Evolutionary conservation across 768 basidiomycete genomes (phyloP).

Genomic region (Serpula lacrymans): DNA sequence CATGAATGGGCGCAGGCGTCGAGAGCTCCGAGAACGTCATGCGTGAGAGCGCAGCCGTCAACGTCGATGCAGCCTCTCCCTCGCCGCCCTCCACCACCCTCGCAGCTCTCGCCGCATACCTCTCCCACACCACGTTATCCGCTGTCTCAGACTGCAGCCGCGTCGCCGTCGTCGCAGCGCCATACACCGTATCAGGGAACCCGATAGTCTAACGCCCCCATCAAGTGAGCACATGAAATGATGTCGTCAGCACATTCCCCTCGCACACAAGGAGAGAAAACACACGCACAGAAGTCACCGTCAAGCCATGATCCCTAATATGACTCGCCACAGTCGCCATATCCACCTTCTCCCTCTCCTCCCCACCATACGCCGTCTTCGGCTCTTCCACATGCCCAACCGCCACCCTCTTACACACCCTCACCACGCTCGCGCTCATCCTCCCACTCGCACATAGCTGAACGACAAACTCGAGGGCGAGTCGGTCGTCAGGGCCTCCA

Average conservation of each 20-base stretch:
- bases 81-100: constrained; percentile 3
- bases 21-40: constrained; percentile 58
- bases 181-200: constrained; percentile 71
- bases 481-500: constrained; percentile 90
- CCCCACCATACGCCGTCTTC: constrained; percentile 22
- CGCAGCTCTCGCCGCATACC: constrained; percentile 39
- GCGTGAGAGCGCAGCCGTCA: constrained; percentile 43
- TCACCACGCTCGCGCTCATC: constrained; percentile 72
- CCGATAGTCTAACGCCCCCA: constrained; percentile 24
- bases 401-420: constrained; percentile 51
- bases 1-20: constrained; percentile 59
- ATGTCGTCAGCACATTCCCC: background rate
- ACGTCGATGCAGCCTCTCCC: constrained; percentile 11
- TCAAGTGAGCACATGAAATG: background rate
- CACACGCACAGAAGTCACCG: constrained; percentile 46
- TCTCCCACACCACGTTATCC: constrained; percentile 73
- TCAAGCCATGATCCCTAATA: constrained; percentile 32
- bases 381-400: constrained; percentile 21
- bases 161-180: constrained; percentile 56
- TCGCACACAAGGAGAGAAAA: background rate
- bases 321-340: constrained; percentile 15
- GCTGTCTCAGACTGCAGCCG: constrained; percentile 79
- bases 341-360: constrained; percentile 19
- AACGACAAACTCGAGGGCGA: constrained; percentile 79
- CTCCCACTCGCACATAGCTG: constrained; percentile 73